Evolutionary conservation across 768 basidiomycete genomes (phyloP).

Genomic region (Rhizopogon rudus): DNA sequence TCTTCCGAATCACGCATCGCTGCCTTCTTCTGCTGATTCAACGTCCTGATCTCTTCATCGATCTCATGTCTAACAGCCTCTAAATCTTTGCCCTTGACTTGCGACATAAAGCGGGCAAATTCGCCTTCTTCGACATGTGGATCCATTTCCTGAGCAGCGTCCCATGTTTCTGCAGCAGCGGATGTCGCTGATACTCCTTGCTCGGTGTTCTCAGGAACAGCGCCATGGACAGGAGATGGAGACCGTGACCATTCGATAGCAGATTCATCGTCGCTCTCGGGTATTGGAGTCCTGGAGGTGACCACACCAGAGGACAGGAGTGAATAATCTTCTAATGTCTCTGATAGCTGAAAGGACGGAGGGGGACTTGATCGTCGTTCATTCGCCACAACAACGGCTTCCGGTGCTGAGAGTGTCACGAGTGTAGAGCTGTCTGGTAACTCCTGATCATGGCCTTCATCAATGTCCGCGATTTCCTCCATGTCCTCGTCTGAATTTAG

Average conservation of each 20-base stretch:
- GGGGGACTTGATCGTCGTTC: neutral
- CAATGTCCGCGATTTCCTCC: slow-evolving; percentile 27
- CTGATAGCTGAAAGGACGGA: slow-evolving; percentile 5
- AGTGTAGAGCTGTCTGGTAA: neutral
- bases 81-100: slow-evolving; percentile 83
- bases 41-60: slow-evolving; percentile 79
- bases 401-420: slow-evolving; percentile 7
- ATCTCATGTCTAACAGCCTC: slow-evolving; percentile 83
- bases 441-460: neutral
- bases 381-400: slow-evolving; percentile 8
- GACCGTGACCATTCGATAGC: slow-evolving; percentile 35
- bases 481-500: slow-evolving; percentile 32
- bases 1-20: slow-evolving; percentile 95
- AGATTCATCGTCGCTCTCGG: slow-evolving; percentile 21
- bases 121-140: slow-evolving; percentile 76
- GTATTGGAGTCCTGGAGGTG: neutral
- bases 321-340: neutral
- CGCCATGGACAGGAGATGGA: slow-evolving; percentile 24
- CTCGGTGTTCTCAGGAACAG: neutral
- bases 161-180: slow-evolving; percentile 50
- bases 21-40: slow-evolving; percentile 81
- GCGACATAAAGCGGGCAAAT: slow-evolving; percentile 89
- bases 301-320: slow-evolving; percentile 4
- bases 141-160: slow-evolving; percentile 85
- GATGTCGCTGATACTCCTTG: slow-evolving; percentile 1